Evolutionary conservation across 257 asterid species (phyloP).

Genomic region (Nemophila menziesii): DNA sequence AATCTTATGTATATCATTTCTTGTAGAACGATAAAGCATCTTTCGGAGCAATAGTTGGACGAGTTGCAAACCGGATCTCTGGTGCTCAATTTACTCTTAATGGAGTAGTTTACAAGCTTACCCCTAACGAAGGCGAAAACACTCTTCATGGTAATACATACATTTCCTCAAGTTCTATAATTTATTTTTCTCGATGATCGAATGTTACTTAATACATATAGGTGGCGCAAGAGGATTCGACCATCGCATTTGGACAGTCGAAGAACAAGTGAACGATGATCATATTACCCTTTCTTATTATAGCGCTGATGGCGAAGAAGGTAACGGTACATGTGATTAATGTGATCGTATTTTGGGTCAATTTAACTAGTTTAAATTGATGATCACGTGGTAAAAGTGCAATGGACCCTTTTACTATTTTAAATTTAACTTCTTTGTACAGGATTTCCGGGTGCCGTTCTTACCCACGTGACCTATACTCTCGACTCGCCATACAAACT

Average conservation of each 20-base stretch:
- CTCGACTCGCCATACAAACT: slow-evolving; percentile 31
- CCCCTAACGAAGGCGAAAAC: slow-evolving; percentile 55
- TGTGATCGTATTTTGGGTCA: no score
- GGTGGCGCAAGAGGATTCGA: slow-evolving; percentile 75
- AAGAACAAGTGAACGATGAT: slow-evolving; percentile 24
- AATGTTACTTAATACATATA: slow-evolving; percentile 8
- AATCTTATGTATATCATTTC: slow-evolving; percentile 3
- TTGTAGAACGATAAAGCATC: slow-evolving; percentile 40
- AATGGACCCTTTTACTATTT: no score
- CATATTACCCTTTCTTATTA: slow-evolving; percentile 42
- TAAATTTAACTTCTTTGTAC: background rate
- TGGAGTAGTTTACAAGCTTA: slow-evolving; percentile 49
- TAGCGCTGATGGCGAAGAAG: slow-evolving; percentile 77
- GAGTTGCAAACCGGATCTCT: slow-evolving; percentile 74
- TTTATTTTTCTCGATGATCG: background rate
- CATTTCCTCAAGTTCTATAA: background rate
- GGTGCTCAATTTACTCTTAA: slow-evolving; percentile 68
- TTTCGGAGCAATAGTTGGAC: slow-evolving; percentile 73
- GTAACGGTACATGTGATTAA: no score
- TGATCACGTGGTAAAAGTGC: no score
- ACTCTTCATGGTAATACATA: slow-evolving; percentile 56
- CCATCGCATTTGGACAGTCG: slow-evolving; percentile 57
- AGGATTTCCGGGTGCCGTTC: slow-evolving; percentile 77
- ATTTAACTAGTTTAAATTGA: no score
- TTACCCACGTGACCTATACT: slow-evolving; percentile 35